Conservation (phyloP, 352 stramenopile species). For the Phytophthora cactorum region DNA sequence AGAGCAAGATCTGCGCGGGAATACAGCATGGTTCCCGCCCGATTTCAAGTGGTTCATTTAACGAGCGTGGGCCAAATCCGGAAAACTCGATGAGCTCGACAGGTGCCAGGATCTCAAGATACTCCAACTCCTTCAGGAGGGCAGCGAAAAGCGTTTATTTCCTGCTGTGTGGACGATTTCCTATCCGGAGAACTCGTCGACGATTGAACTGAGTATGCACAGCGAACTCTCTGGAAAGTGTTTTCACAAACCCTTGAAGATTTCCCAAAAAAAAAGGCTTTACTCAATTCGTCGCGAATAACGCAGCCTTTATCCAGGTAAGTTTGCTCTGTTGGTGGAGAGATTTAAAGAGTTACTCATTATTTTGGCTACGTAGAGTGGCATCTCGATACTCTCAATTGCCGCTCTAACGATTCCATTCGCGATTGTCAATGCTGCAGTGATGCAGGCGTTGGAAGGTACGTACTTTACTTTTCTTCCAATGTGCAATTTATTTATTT, state of each 20-base stretch:
- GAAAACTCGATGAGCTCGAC: not conserved
- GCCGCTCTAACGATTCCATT: conserved; percentile 2
- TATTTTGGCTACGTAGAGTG: conserved; percentile 1
- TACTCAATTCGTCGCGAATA: not conserved
- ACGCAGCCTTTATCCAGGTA: conserved; percentile 10
- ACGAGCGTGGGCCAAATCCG: not conserved
- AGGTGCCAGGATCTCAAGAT: too few species aligned
- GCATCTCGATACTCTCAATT: conserved; percentile 9
- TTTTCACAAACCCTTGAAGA: conserved; percentile 11
- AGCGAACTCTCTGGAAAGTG: conserved; percentile 21
- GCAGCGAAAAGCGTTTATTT: not conserved
- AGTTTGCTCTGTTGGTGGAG: not conserved
- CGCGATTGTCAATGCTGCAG: conserved; percentile 5
- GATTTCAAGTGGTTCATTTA: not conserved
- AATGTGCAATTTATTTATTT: too few species aligned
- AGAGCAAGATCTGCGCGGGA: not conserved
- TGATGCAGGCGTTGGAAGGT: not conserved
- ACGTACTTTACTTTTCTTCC: not conserved
- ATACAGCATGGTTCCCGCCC: not conserved
- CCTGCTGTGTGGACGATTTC: not conserved
- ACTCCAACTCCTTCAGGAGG: not conserved
- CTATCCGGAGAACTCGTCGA: not conserved
- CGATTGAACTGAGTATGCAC: conserved; percentile 17
- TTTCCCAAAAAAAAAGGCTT: not conserved
- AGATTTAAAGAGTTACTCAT: conserved; percentile 1